Evolutionary conservation across 1,139 yeast species (phyloP).

Genomic region (Candida labiduridarum): DNA sequence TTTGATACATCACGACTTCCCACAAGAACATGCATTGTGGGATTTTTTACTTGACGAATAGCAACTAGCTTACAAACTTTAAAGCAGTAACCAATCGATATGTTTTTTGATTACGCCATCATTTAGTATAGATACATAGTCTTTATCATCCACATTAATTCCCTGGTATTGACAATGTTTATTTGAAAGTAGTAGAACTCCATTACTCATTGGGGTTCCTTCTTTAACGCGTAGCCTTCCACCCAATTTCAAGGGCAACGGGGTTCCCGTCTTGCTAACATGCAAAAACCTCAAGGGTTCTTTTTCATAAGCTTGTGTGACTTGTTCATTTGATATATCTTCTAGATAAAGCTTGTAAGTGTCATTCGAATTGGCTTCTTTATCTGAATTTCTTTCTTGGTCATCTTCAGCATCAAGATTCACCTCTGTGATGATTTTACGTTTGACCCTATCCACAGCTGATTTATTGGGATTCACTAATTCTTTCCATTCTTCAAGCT

Average conservation of each 20-base stretch:
- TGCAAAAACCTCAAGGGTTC: constrained; percentile 40
- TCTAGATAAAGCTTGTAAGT: constrained; percentile 37
- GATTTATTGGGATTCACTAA: constrained; percentile 42
- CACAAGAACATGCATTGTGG: constrained; percentile 80
- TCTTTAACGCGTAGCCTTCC: constrained; percentile 35
- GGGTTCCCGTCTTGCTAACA: constrained; percentile 22
- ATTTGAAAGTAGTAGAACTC: constrained; percentile 34
- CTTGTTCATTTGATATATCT: constrained; percentile 30
- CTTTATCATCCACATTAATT: constrained; percentile 24
- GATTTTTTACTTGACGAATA: constrained; percentile 48
- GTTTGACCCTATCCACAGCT: constrained; percentile 38
- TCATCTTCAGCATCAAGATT: constrained; percentile 27
- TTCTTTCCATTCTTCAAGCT: constrained; percentile 44
- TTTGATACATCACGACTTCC: constrained; percentile 82
- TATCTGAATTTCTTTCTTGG: background rate
- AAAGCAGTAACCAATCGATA: constrained; percentile 23
- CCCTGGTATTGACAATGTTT: constrained; percentile 39
- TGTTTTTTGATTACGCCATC: constrained; percentile 38
- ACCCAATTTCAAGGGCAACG: constrained; percentile 42
- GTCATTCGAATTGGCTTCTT: constrained; percentile 2
- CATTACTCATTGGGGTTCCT: constrained; percentile 37
- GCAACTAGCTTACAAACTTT: constrained; percentile 19
- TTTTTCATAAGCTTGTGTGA: constrained; percentile 43
- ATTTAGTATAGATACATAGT: constrained; percentile 30
- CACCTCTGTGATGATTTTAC: constrained; percentile 34